phyloP scores from a whole-genome alignment of 2,329 filamentous ascomycete species.

The Colletotrichum abscissum region DNA sequence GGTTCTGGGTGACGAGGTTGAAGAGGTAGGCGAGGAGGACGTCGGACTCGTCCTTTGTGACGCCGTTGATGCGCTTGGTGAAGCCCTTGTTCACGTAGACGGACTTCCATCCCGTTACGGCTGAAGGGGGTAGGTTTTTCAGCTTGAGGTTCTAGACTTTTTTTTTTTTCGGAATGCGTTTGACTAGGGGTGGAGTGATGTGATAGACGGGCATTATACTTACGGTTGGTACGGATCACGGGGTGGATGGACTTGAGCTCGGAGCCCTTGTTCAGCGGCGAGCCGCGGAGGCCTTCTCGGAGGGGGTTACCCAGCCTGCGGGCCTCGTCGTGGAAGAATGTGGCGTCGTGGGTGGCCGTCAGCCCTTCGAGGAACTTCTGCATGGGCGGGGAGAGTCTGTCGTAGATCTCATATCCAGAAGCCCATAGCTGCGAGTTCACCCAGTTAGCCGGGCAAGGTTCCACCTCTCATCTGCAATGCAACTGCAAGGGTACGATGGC shows the following conservation, averaged over 20 bases:
- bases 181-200: not conserved
- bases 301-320: slow-evolving; percentile 57
- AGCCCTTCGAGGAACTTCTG: slow-evolving; percentile 59
- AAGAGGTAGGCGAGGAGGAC: slow-evolving; percentile 60
- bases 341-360: slow-evolving; percentile 61
- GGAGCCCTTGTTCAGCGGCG: slow-evolving; percentile 66
- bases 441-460: not conserved
- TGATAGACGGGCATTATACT: not conserved
- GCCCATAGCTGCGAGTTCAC: slow-evolving; percentile 56
- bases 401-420: slow-evolving; percentile 64
- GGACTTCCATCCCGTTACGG: slow-evolving; percentile 68
- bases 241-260: slow-evolving; percentile 63
- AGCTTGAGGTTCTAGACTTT: not conserved
- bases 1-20: slow-evolving; percentile 63
- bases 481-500: not conserved
- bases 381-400: slow-evolving; percentile 61
- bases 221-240: slow-evolving; percentile 67
- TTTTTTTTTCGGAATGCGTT: too few species aligned
- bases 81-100: slow-evolving; percentile 63
- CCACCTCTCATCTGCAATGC: not conserved
- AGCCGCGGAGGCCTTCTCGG: slow-evolving; percentile 58
- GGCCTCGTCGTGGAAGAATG: slow-evolving; percentile 63
- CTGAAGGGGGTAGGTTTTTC: slow-evolving; percentile 5
- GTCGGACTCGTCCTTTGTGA: slow-evolving; percentile 65
- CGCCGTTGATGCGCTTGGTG: slow-evolving; percentile 64